Evolutionary conservation across 768 basidiomycete genomes (phyloP), one percentile per base, ranked within the genome.

Genomic region (Tylopilus sp.): DNA sequence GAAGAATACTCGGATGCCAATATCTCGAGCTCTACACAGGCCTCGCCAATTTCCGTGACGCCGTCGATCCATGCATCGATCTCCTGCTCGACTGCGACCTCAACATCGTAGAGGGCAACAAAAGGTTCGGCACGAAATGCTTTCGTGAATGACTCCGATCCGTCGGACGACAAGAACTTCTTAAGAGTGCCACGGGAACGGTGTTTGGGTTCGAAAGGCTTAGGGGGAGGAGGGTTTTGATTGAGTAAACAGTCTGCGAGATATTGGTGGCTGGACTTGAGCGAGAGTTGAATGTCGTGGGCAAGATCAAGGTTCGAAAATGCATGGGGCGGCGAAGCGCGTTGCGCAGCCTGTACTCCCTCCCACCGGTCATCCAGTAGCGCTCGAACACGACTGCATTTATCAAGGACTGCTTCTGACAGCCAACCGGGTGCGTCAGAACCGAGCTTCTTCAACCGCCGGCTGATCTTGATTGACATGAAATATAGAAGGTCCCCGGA

Each of bases 341-440:
- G 57, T 41, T 72, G 71, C 4, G 21, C 22, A 1, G 40, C 40
- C 48, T 67, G 71, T 13, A 73, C 63, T 21, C 34, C 28, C 12
- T 50, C 51, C 77, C 77, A 78, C 44, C 75, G 64, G 4, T 22
- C 28, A 52, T 72, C 62, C 19, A 78, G 52, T 2, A 38, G 9
- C 37, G 24, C 37, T 76, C 76, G 48, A 78, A 80, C 1, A 76
- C 61, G n/a, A 69, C 61, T 41, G 13, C 72, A 75, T 1, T 73
- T 59, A 31, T 71, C 36, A 37, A 78, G 54, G 30, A 66, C 78
- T 1, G 69, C 54, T 6, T 42, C 71, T 65, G 63, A 78, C 74
- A 36, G 58, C 50, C 59, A 81, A 3, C 58, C 33, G 2, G 64
- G 57, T 1, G 67, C 57, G 8, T 50, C 44, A 4, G 45, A 25